Base-by-base conservation (phyloP, 1,284 basidiomycete species). In the Malassezia globosa region DNA sequence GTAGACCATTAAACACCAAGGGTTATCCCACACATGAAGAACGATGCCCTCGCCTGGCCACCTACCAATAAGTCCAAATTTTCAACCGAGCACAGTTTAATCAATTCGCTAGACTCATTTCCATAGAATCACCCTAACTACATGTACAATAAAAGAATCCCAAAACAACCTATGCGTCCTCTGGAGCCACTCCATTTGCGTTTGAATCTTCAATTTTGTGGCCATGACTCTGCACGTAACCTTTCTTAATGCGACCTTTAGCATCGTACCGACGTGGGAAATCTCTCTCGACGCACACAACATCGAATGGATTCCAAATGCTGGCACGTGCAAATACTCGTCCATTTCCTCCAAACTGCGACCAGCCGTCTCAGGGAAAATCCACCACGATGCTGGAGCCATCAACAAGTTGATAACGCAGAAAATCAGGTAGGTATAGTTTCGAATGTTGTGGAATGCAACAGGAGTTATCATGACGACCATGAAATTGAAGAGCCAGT, bases 401-500 rank as follows among this genome's bases (percentile, higher is more conserved):
- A 68, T 64, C 24, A 52, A 48, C 8, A 55, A 39, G 42, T 68
- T 68, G 33, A 66, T 55, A 0, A 51, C 59, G 2, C 60, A 59
- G 31, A 68, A 68, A 6, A 51, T 35, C 13, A 48, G 34, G 24
- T 66, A 68, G 5, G 65, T 68, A 19, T 55, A 34, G 21, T 53
- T 55, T 4, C 24, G 16, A 40, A 68, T 64, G 14, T 29, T 48
- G 7, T 43, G 19, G 37, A 66, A 64, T 22, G 55, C 48, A 5
- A 64, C 21, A 1, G 64, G 64, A 1, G 61, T 62, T 31, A 63
- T 50, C 56, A 68, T 62, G 11, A 68, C 65, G 24, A 68, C 62
- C 21, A 66, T 19, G 29, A 68, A 68, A 43, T 68, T 68, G 48
- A 66, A 68, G 25, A 66, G 35, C 64, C 64, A 66, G 53, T 67